Evolutionary conservation across 2,329 filamentous ascomycete species (phyloP).

Genomic region (Fusarium redolens): DNA sequence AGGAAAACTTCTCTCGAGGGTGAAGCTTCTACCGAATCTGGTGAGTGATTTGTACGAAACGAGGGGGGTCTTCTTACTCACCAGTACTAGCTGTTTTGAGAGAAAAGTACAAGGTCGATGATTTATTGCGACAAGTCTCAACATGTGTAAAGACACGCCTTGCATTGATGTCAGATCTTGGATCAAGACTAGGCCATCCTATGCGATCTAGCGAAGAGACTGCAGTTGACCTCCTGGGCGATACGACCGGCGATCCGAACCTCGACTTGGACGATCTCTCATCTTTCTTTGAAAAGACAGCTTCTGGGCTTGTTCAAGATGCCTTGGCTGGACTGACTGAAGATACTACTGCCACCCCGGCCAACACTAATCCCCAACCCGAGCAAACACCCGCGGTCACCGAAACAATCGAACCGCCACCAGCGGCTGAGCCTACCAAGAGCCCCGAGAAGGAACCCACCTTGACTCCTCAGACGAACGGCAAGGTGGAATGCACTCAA

Average conservation of each 20-base stretch:
- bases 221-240: slow-evolving; percentile 44
- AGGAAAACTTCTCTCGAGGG: slow-evolving; percentile 50
- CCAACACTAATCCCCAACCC: slow-evolving; percentile 31
- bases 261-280: slow-evolving; percentile 56
- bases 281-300: slow-evolving; percentile 57
- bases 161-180: slow-evolving; percentile 49
- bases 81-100: slow-evolving; percentile 45
- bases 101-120: slow-evolving; percentile 54
- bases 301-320: slow-evolving; percentile 55
- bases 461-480: slow-evolving; percentile 43
- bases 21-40: slow-evolving; percentile 43
- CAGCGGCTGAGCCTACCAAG: slow-evolving; percentile 36
- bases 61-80: slow-evolving; percentile 10
- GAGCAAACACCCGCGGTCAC: slow-evolving; percentile 22
- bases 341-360: slow-evolving; percentile 21
- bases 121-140: slow-evolving; percentile 52
- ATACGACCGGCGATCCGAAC: slow-evolving; percentile 46
- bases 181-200: slow-evolving; percentile 50
- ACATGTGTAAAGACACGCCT: slow-evolving; percentile 50
- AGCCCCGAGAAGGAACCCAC: slow-evolving; percentile 42
- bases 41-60: slow-evolving; percentile 39
- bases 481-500: slow-evolving; percentile 50
- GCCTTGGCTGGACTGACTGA: slow-evolving; percentile 53
- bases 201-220: slow-evolving; percentile 48
- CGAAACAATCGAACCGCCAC: slow-evolving; percentile 37